These are phyloP conservation scores for Aspergillus puulaauensis DNA, from an alignment of 2,329 filamentous ascomycete genomes.

Conservation along the genomic window DNA sequence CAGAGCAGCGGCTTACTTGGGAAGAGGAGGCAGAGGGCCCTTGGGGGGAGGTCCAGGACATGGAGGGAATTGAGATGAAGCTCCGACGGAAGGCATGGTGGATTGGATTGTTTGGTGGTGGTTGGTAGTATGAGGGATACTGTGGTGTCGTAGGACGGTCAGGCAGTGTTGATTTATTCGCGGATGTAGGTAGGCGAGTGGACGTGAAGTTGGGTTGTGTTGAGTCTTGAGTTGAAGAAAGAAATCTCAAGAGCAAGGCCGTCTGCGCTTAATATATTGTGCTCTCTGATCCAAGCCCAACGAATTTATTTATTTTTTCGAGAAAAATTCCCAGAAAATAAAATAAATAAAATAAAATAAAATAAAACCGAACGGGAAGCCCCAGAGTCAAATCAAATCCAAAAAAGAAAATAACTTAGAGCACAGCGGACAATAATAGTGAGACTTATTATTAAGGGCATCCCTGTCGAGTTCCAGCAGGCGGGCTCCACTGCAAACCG, in stretches of 20 bases:
- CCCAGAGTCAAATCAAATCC: slow-evolving; percentile 8
- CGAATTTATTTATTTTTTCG: slow-evolving; percentile 12
- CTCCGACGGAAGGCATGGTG: slow-evolving; percentile 38
- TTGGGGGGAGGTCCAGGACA: slow-evolving; percentile 41
- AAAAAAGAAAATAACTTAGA: slow-evolving; percentile 8
- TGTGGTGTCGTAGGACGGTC: too few relatives aligned
- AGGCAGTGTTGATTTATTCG: background rate
- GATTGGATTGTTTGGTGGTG: background rate
- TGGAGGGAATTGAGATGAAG: slow-evolving; percentile 38
- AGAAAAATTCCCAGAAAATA: slow-evolving; percentile 6
- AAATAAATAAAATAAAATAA: background rate
- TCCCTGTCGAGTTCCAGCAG: slow-evolving; percentile 21
- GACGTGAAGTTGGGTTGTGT: background rate
- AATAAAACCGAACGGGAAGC: slow-evolving; percentile 9
- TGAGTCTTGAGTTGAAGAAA: background rate
- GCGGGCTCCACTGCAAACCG: slow-evolving; percentile 18
- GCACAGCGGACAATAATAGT: slow-evolving; percentile 6
- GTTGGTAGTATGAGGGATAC: slow-evolving; percentile 3
- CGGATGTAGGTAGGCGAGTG: background rate
- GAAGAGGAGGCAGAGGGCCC: slow-evolving; percentile 40
- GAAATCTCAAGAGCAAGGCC: slow-evolving; percentile 12
- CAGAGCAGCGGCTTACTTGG: slow-evolving; percentile 31
- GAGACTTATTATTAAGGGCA: slow-evolving; percentile 10
- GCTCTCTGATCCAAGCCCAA: background rate
- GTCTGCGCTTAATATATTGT: slow-evolving; percentile 21